A percentile compares a stretch with the other conserved stretches of the same genome.
These are phyloP conservation scores for Kluyveromyces wickerhamii DNA, from an alignment of 805 yeast genomes.

Conservation along the genomic window DNA sequence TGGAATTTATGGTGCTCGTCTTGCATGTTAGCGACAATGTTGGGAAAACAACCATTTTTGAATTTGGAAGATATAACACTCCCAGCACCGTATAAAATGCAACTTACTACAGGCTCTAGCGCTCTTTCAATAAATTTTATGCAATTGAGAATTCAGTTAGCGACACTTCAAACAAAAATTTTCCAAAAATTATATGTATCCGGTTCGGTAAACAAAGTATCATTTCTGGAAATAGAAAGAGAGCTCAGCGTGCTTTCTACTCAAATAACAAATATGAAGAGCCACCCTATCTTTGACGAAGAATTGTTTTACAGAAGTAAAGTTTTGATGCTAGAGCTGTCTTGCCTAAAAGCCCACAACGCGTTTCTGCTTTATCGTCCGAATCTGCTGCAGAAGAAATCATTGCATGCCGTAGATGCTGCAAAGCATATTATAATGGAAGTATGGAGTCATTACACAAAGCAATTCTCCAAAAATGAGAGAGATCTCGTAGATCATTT, in stretches of 20 bases:
- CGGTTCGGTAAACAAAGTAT: not conserved
- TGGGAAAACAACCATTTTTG: conserved; percentile 6
- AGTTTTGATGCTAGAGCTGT: conserved; percentile 5
- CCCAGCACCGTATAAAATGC: conserved; percentile 2
- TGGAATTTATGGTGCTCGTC: conserved; percentile 9
- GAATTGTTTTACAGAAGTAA: conserved; percentile 4
- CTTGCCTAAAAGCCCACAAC: conserved; percentile 5
- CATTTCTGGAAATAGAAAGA: conserved; percentile 1
- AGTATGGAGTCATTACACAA: conserved; percentile 6
- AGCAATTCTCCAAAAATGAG: conserved; percentile 3
- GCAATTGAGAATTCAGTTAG: conserved; percentile 6
- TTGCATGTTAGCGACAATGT: conserved; percentile 6
- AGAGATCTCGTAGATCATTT: conserved; percentile 3
- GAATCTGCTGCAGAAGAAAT: not conserved
- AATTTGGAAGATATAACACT: conserved; percentile 2
- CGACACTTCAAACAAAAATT: conserved; percentile 3
- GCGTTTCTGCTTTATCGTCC: conserved; percentile 7
- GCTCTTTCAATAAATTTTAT: conserved; percentile 3
- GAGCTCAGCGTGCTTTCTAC: conserved; percentile 2
- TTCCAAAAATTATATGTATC: conserved; percentile 1
- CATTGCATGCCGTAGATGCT: conserved; percentile 5
- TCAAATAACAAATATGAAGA: not conserved
- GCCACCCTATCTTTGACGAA: conserved; percentile 2
- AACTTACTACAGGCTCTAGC: too few relatives aligned
- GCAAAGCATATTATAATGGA: conserved; percentile 6